Evolutionary conservation across 345 rosid species (phyloP), one percentile per base, ranked within the genome.

Genomic region (Camelina sativa): DNA sequence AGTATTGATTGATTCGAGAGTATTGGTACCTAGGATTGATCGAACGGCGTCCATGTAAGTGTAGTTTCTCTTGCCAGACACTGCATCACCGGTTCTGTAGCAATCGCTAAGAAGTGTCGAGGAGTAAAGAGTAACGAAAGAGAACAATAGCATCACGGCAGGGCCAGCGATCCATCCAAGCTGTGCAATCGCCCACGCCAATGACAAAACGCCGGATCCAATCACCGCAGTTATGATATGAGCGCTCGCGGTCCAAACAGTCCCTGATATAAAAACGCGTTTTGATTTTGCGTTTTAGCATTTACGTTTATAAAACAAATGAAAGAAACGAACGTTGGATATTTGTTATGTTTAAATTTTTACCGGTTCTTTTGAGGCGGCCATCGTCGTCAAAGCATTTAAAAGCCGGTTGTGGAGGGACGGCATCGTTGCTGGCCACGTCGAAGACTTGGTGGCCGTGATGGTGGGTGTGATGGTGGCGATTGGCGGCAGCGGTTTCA

Each of bases 141-240:
- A 85, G 75, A 92, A 92, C 81, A 92, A 44, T 25, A 92, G 69
- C 96, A 92, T 88, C 38, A 88, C 88, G 10, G 83, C 70, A 57
- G 97, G 96, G 23, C 97, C 96, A 40, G 91, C 96, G 40, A 88
- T 53, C 97, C 97, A 92, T 0, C 97, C 97, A 7, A 92, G 89
- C 74, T 92, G 97, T 50, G 89, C 93, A 17, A 87, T 85, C 3
- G 97, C 92, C 96, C 96, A 91, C 0, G 96, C 97, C 35, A 92
- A 72, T 2, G 96, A 86, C n/a, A 92, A 81, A 62, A 92, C 97
- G 11, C 97, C 97, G 0, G 96, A 92, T 13, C 97, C 97, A 0
- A 92, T 92, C 48, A 89, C 92, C 1, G 96, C 97, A 0, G 97
- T 92, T 78, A 88, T 88, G 34, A 89, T 82, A 82, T 91, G 97